Base-by-base conservation (phyloP, 345 rosid genomes). In the Tarenaya hassleriana region DNA sequence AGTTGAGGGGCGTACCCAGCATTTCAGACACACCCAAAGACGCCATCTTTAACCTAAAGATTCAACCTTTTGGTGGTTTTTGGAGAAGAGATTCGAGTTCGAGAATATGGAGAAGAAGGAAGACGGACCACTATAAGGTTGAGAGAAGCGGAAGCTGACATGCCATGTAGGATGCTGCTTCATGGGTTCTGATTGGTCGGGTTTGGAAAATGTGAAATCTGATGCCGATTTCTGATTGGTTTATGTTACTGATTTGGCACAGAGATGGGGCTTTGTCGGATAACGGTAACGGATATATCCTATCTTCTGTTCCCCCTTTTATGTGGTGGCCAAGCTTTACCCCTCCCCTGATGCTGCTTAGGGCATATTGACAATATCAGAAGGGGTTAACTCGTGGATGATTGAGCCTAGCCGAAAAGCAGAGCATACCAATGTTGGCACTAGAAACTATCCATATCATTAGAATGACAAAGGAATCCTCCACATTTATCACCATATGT, bases 21-120 rank as follows among this genome's bases (percentile, higher is more conserved):
- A 80, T 87, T 64, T 87, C 95, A 21, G 90, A 80, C 12, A 78
- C 87, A 49, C 90, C 96, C 33, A 87, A 76, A 68, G 97, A 83
- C 62, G 87, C 84, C 61, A 84, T 34, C 10, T 59, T 41, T 47
- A 38, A 4, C 13, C 20, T 46, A 59, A 53, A 40, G n/a, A 48
- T 50, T 57, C 41, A 56, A 1, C 11, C 34, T 56, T 12, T 55
- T 18, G 51, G 49, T 34, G 35, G 40, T 7, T 7, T n/a, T 7
- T n/a, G 21, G 9, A 13, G 47, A 54, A 35, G 58, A 3, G 29
- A 24, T 2, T 2, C 29, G 29, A 24, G 29, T 24, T 2, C 2
- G 29, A 24, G 29, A 24, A 24, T 24, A 5, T 24, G 29, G 29
- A 24, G 29, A 24, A 53, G 40, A 45, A 19, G 50, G 34, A 52